Evolutionary conservation across 345 rosid species (phyloP), one percentile per base, ranked within the genome.

Genomic region (Citrus inodora): DNA sequence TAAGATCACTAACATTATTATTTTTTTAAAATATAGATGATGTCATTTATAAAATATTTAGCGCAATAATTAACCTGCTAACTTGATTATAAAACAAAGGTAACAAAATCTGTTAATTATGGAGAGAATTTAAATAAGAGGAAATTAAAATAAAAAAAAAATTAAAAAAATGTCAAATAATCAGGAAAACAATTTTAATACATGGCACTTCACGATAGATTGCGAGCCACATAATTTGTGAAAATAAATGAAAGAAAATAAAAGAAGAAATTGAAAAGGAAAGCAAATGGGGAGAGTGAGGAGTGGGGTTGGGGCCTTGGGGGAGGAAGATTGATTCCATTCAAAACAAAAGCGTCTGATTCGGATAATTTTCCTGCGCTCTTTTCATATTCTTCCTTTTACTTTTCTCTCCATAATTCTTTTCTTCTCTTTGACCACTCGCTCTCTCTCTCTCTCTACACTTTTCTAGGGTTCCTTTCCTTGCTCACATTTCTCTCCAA

Each of bases 341-440:
- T 67, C 82, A 76, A 87, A 53, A 10, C 28, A 30, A 74, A 42
- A 71, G 63, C 88, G 84, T 82, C 76, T 59, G 87, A 81, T 82
- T 80, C 83, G 88, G 82, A 74, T 75, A 70, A 70, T 59, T 69
- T 24, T 63, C 79, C 69, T 67, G 17, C 56, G 35, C 35, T 22
- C 67, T 46, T 53, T 53, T 17, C 58, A 53, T 53, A 0, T 35
- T 55, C 83, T 80, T 81, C 75, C 53, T 61, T 68, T 42, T 24
- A 27, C 9, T 71, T 80, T 74, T 76, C 80, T 60, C 78, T 73
- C 71, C 10, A 28, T 30, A n/a, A 72, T 84, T 83, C 82, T 76
- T 89, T 89, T 67, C 82, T 76, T 87, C 86, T 64, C 87, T 77
- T 87, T 88, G 90, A 90, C 89, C 82, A 59, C 58, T 81, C 73